Conservation (phyloP, 129 eudicot species). For the Saposhnikovia divaricata region DNA sequence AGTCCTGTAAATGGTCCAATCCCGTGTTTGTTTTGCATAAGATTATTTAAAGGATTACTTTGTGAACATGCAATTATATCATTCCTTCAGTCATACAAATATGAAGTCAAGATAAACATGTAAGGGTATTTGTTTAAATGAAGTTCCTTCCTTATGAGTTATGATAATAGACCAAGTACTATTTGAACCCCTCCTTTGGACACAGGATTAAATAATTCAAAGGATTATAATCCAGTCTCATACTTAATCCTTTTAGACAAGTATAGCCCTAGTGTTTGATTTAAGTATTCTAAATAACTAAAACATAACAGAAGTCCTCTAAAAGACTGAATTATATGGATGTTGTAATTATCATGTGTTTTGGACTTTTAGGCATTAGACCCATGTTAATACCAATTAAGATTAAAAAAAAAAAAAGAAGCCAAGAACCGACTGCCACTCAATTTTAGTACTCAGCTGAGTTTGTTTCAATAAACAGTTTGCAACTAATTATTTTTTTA, state of each 20-base stretch:
- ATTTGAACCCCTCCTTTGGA: not conserved
- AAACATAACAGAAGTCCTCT: not conserved
- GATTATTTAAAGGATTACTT: not conserved
- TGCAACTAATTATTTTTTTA: no score
- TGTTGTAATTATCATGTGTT: not conserved
- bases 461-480: not conserved
- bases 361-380: not conserved
- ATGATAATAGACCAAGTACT: not conserved
- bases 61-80: not conserved
- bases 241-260: not conserved
- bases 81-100: not conserved
- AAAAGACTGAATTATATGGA: not conserved
- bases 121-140: not conserved
- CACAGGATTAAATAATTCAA: no score
- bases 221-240: not conserved
- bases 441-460: not conserved
- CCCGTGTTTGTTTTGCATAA: not conserved
- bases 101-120: not conserved
- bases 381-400: not conserved
- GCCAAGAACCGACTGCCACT: not conserved
- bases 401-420: no score
- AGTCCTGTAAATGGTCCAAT: no score
- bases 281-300: not conserved
- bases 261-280: not conserved
- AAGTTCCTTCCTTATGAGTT: not conserved